These are phyloP conservation scores for Ramularia endophylla DNA, from an alignment of 2,329 filamentous ascomycete genomes.

Conservation along the genomic window DNA sequence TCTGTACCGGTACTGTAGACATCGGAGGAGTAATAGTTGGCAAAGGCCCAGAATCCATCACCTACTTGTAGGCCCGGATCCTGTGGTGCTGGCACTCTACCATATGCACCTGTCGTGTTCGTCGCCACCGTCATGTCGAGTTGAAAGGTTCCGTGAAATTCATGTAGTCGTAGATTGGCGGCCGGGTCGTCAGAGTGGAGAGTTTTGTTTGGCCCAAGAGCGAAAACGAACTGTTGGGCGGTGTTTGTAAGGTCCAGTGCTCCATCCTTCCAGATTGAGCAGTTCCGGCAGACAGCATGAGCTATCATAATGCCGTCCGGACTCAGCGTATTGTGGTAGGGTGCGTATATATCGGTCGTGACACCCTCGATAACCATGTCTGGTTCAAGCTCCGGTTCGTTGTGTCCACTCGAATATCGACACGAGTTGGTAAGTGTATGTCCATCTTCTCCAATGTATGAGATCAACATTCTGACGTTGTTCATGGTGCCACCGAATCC, in stretches of 20 bases:
- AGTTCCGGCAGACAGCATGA: slow-evolving; percentile 35
- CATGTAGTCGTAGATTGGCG: slow-evolving; percentile 34
- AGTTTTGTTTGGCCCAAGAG: slow-evolving; percentile 33
- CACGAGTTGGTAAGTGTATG: slow-evolving; percentile 34
- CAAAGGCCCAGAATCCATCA: slow-evolving; percentile 19
- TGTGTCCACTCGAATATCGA: slow-evolving; percentile 29
- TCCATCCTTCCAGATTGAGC: slow-evolving; percentile 33
- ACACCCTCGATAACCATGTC: slow-evolving; percentile 29
- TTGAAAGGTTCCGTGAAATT: slow-evolving; percentile 36
- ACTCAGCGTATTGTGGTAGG: slow-evolving; percentile 25
- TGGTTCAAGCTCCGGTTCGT: slow-evolving; percentile 32
- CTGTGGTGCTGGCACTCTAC: slow-evolving; percentile 32
- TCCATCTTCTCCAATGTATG: slow-evolving; percentile 34
- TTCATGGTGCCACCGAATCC: slow-evolving; percentile 41
- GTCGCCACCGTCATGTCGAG: slow-evolving; percentile 37
- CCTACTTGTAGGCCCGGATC: slow-evolving; percentile 19
- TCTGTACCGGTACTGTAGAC: slow-evolving; percentile 19
- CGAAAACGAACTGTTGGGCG: slow-evolving; percentile 38
- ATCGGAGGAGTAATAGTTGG: slow-evolving; percentile 23
- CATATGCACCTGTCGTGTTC: slow-evolving; percentile 22
- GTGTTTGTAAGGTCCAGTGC: slow-evolving; percentile 30
- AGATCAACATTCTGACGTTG: slow-evolving; percentile 40
- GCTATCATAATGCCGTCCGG: slow-evolving; percentile 26
- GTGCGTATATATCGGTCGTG: slow-evolving; percentile 28
- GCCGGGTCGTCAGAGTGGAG: slow-evolving; percentile 25